phyloP scores from a whole-genome alignment of 148 eudicot genomes.

The Oxyria digyna region DNA sequence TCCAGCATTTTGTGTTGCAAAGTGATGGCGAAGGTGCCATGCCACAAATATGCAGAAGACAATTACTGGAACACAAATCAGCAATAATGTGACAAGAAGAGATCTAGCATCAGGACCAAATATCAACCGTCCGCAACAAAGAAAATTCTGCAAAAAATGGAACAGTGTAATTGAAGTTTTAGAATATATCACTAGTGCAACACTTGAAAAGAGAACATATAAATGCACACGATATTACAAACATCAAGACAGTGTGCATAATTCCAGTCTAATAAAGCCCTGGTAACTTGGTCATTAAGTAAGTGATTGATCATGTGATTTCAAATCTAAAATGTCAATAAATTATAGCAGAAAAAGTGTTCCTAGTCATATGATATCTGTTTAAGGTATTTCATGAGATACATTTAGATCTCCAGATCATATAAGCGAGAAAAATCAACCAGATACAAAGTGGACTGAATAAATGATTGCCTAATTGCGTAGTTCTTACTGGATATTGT shows the following conservation, averaged over 20 bases:
- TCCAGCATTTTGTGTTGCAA: neutral
- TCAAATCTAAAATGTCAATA: neutral
- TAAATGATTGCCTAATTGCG: neutral
- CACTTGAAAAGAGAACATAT: neutral
- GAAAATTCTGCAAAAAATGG: constrained; percentile 18
- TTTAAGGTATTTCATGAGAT: neutral
- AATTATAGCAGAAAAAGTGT: neutral
- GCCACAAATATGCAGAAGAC: constrained; percentile 19
- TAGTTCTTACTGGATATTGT: neutral
- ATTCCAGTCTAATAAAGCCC: neutral
- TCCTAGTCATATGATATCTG: neutral
- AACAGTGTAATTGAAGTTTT: neutral
- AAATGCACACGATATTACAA: neutral
- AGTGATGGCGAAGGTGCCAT: constrained; percentile 8
- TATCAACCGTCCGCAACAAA: constrained; percentile 24
- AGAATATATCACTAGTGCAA: neutral
- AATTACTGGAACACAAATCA: constrained; percentile 17
- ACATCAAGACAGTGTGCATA: neutral
- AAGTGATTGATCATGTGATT: neutral
- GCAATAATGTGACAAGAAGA: constrained; percentile 13
- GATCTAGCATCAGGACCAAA: constrained; percentile 28
- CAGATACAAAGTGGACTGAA: neutral
- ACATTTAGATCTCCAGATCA: neutral
- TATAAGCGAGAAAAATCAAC: neutral
- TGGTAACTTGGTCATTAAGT: neutral